A percentile compares a stretch with the other conserved stretches of the same genome.
These are phyloP conservation scores for Holtermannia corniformis DNA, from an alignment of 768 basidiomycete species.

Conservation along the genomic window DNA sequence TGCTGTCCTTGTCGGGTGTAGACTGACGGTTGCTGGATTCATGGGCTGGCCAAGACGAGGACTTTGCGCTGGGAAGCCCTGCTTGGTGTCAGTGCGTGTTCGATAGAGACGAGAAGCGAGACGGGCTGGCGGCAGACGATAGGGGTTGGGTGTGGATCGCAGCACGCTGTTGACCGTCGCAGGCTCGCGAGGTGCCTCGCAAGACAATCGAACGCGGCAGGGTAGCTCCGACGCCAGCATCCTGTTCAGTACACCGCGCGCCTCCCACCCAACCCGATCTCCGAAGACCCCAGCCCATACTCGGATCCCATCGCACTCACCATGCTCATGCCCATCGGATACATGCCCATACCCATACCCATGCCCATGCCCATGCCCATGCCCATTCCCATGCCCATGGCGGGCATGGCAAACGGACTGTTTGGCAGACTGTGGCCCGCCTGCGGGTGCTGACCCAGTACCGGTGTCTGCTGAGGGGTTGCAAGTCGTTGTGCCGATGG, in stretches of 20 bases:
- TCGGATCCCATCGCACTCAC: not conserved
- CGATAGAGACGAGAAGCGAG: not conserved
- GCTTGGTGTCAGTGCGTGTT: slow-evolving; percentile 13
- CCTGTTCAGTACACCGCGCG: not conserved
- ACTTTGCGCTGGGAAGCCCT: not conserved
- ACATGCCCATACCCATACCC: slow-evolving; percentile 24
- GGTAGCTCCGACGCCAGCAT: slow-evolving; percentile 11
- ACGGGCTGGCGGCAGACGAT: too few relatives aligned
- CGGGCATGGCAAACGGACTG: not conserved
- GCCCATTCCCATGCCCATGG: slow-evolving; percentile 12
- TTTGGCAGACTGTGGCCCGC: too few relatives aligned
- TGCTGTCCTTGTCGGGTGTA: not conserved
- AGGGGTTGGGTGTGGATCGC: too few relatives aligned
- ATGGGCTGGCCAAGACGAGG: slow-evolving; percentile 8
- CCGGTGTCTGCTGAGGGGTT: slow-evolving; percentile 1
- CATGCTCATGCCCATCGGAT: slow-evolving; percentile 13
- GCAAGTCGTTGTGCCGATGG: slow-evolving; percentile 2
- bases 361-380: slow-evolving; percentile 23
- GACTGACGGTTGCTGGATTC: slow-evolving; percentile 21
- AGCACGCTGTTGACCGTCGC: too few relatives aligned
- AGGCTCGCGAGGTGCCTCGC: too few relatives aligned
- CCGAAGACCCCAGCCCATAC: too few relatives aligned
- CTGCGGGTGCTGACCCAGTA: too few relatives aligned
- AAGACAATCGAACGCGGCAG: slow-evolving; percentile 25
- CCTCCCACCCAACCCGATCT: too few relatives aligned